Evolutionary conservation across 2,329 filamentous ascomycete species (phyloP), one percentile per base, ranked within the genome.

Genomic region (Endoconidiophora polonica): DNA sequence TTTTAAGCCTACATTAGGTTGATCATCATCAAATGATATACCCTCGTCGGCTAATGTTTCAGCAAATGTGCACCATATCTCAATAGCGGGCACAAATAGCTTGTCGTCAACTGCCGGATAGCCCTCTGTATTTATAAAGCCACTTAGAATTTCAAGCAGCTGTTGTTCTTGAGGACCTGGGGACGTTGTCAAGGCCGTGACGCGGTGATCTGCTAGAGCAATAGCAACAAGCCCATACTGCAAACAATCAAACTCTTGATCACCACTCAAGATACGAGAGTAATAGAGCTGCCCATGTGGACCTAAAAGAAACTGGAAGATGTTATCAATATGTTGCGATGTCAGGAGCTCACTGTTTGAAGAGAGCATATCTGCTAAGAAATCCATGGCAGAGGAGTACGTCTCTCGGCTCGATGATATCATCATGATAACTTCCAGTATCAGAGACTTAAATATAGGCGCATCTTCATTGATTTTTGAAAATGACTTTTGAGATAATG

Each of bases 11-110:
- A 24, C 14, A 36, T 66, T 63, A 3, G 63, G 60, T 3, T 65
- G 64, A 22, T 71, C 67, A 4, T 65, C 64, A 22, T 71, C 68
- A n/a, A 69, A 68, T 1, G 72, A 70, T 54, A 70, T 75, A 43
- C 73, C 65, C 7, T 65, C 68, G 59, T 78, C 82, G 53, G 70
- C 74, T 67, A 79, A 70, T 10, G 76, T 74, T 62, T 87, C 84
- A 4, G 84, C 76, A 59, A 81, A 86, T 1, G 76, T 79, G 16
- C 76, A 81, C 85, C 86, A 91, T 60, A 91, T 90, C 58, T 91
- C 84, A 12, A 90, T 70, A 1, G 80, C 76, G 1, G 78, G 75
- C 0, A 83, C 74, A 50, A 86, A 87, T 9, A 87, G 76, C 55
- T 77, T 79, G 58, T 91, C 83, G 50, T 90, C 83, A 3, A 74